phyloP scores from a whole-genome alignment of 2,329 filamentous ascomycete species.

The Sarocladium strictum region DNA sequence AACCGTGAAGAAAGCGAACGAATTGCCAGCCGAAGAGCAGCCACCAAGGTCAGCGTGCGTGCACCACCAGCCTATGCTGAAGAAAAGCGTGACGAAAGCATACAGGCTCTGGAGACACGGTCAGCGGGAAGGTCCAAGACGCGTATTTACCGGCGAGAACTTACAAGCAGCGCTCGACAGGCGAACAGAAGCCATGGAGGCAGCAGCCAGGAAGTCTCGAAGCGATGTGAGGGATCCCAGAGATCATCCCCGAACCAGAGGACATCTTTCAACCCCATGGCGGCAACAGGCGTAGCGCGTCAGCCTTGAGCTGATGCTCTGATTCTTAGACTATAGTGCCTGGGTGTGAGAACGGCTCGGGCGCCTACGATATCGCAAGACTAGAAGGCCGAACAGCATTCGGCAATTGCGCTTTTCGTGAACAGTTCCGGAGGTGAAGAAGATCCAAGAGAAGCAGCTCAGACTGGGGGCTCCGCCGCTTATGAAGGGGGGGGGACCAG shows the following conservation, averaged over 20 bases:
- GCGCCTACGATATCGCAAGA: too few relatives aligned
- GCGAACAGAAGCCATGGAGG: slow-evolving; percentile 55
- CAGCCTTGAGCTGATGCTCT: too few relatives aligned
- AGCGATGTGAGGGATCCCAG: slow-evolving; percentile 57
- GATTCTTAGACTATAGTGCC: too few relatives aligned
- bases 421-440: not conserved
- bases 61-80: slow-evolving; percentile 61
- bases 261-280: slow-evolving; percentile 14
- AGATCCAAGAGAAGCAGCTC: not conserved
- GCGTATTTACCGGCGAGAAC: slow-evolving; percentile 20
- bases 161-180: slow-evolving; percentile 48
- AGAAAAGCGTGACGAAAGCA: slow-evolving; percentile 62
- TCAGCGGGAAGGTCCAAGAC: not conserved
- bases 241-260: slow-evolving; percentile 35
- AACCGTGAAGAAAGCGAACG: slow-evolving; percentile 78
- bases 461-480: too few relatives aligned
- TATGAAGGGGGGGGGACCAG: too few relatives aligned
- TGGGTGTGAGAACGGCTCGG: too few relatives aligned
- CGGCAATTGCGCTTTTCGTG: not conserved
- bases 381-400: too few relatives aligned
- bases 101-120: slow-evolving; percentile 48
- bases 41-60: slow-evolving; percentile 38
- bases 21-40: slow-evolving; percentile 40
- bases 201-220: slow-evolving; percentile 78
- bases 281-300: too few relatives aligned